Conservation (phyloP, 2,329 filamentous ascomycete species). For the Lithohypha guttulata region DNA sequence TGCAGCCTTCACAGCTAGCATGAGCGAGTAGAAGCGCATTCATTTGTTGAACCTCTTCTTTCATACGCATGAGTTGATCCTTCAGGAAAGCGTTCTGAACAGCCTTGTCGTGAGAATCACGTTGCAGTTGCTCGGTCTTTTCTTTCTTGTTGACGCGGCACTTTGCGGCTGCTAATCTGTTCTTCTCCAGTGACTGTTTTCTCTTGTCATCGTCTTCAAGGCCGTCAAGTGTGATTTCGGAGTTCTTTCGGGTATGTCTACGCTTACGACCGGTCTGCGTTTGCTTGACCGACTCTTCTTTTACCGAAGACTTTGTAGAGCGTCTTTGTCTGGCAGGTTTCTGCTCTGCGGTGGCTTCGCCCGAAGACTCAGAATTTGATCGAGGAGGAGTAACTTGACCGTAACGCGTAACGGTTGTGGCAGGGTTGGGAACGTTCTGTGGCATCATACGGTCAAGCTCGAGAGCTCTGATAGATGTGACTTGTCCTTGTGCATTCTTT, state of each 20-base stretch:
- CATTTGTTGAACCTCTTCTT: constrained; percentile 22
- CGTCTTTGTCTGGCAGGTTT: constrained; percentile 15
- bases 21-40: constrained; percentile 20
- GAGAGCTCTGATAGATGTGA: constrained; percentile 10
- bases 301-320: constrained; percentile 9
- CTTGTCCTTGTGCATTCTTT: background rate
- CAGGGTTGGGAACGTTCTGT: constrained; percentile 13
- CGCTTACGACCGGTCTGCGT: constrained; percentile 16
- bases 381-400: constrained; percentile 21
- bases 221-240: constrained; percentile 9
- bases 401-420: constrained; percentile 17
- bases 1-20: constrained; percentile 22
- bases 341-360: constrained; percentile 11
- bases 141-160: constrained; percentile 23
- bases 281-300: constrained; percentile 9
- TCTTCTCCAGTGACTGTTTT: constrained; percentile 22
- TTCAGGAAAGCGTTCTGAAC: constrained; percentile 22
- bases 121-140: constrained; percentile 21
- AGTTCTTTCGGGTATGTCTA: constrained; percentile 16
- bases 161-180: constrained; percentile 22
- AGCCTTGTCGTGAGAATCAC: constrained; percentile 21
- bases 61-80: constrained; percentile 22
- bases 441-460: constrained; percentile 18
- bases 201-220: constrained; percentile 18
- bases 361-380: constrained; percentile 17